Evolutionary conservation across 179 eudicot genomes (phyloP).

Genomic region (Actinidia arguta): DNA sequence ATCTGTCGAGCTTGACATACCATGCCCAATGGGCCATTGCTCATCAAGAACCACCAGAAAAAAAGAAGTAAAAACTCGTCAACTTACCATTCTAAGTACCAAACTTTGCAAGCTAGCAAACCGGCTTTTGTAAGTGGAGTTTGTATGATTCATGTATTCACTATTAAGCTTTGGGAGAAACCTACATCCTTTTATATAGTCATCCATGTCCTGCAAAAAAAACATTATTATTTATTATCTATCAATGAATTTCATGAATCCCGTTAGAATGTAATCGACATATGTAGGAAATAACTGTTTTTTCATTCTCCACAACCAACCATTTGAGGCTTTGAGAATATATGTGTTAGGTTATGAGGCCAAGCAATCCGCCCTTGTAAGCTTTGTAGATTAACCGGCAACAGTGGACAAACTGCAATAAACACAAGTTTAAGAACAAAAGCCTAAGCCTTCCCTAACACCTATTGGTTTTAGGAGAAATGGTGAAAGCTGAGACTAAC

Average conservation of each 20-base stretch:
- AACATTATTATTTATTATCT: background rate
- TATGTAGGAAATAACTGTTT: background rate
- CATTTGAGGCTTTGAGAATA: background rate
- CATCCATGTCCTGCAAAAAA: constrained; percentile 44
- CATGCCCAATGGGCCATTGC: background rate
- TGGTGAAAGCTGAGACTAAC: no score
- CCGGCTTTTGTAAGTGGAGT: constrained; percentile 65
- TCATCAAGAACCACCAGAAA: background rate
- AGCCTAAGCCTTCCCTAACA: no score
- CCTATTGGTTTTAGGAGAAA: no score
- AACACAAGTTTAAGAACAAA: no score
- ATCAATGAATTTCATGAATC: background rate
- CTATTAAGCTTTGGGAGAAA: constrained; percentile 70
- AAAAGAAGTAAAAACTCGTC: background rate
- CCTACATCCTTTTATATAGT: constrained; percentile 50
- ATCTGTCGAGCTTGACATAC: background rate
- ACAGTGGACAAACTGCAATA: no score
- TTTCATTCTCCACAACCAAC: background rate
- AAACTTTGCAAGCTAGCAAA: constrained; percentile 61
- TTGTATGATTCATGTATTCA: constrained; percentile 39
- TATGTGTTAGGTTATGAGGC: no score
- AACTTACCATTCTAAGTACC: constrained; percentile 70
- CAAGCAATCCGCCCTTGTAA: no score
- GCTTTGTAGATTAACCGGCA: no score
- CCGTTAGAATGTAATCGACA: background rate